phyloP scores from a whole-genome alignment of 1,139 yeast species.

The Yarrowia galli region DNA sequence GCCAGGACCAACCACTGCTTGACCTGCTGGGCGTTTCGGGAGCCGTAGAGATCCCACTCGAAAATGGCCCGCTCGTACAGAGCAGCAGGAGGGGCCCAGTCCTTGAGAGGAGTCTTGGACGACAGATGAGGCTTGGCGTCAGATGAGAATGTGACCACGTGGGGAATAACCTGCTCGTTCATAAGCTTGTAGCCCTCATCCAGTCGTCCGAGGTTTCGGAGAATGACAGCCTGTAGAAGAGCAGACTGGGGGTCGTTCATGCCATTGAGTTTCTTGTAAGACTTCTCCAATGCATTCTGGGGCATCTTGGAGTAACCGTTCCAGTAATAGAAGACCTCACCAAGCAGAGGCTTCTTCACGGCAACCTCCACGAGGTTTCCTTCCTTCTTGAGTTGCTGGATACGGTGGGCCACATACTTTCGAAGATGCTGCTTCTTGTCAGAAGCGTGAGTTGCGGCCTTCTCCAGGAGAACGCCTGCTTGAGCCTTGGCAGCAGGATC shows the following conservation, averaged over 20 bases:
- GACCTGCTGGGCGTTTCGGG: conserved; percentile 58
- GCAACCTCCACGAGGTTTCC: conserved; percentile 22
- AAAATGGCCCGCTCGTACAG: conserved; percentile 85
- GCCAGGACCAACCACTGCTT: conserved; percentile 78
- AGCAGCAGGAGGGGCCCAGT: conserved; percentile 90
- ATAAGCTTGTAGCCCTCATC: conserved; percentile 68
- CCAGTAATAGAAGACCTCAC: conserved; percentile 90
- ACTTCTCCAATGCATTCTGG: conserved; percentile 60
- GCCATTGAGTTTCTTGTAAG: conserved; percentile 59
- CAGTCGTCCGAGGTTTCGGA: conserved; percentile 56
- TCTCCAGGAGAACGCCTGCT: conserved; percentile 15
- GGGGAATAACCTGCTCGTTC: conserved; percentile 63
- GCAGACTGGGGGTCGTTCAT: conserved; percentile 52
- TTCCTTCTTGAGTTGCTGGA: conserved; percentile 27
- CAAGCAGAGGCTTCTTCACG: conserved; percentile 51
- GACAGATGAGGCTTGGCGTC: conserved; percentile 46
- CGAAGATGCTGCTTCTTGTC: conserved; percentile 36
- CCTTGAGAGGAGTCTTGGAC: conserved; percentile 55
- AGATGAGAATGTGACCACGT: conserved; percentile 45
- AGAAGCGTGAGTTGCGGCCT: conserved; percentile 21
- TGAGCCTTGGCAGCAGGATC: conserved; percentile 17
- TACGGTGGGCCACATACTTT: conserved; percentile 16
- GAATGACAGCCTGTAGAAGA: conserved; percentile 35
- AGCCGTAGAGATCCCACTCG: conserved; percentile 71
- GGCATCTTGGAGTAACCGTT: conserved; percentile 92